These are phyloP conservation scores for Scutellaria barbata DNA, from an alignment of 257 asterid species.

Conservation along the genomic window DNA sequence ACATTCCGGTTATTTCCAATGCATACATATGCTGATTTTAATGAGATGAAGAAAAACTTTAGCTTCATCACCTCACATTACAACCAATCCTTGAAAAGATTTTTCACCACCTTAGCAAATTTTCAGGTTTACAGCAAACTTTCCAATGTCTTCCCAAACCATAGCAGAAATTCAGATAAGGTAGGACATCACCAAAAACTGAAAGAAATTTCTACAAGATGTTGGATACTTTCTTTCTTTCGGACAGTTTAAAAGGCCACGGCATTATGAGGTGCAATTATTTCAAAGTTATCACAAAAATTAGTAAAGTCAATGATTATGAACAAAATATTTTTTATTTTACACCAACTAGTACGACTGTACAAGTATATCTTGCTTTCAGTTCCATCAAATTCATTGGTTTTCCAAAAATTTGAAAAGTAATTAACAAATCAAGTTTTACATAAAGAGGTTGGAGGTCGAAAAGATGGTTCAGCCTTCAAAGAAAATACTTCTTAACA, in stretches of 20 bases:
- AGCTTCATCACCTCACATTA: too few relatives aligned
- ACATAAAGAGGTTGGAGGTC: neutral
- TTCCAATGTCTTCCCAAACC: neutral
- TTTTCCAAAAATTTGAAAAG: neutral
- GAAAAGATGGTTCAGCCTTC: constrained; percentile 17
- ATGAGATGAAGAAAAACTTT: too few relatives aligned
- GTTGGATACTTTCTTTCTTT: neutral
- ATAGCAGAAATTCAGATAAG: neutral
- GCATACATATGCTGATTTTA: neutral
- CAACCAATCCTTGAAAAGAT: too few relatives aligned
- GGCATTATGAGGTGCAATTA: neutral
- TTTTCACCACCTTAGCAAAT: neutral
- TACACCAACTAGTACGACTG: neutral
- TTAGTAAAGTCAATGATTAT: neutral
- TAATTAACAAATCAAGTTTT: neutral
- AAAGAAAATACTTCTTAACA: neutral
- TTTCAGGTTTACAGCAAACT: neutral
- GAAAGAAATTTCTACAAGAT: neutral
- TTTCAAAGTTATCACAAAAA: neutral
- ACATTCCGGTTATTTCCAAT: neutral
- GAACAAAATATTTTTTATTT: neutral
- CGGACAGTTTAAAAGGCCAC: neutral
- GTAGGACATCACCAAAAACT: neutral
- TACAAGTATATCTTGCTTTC: neutral
- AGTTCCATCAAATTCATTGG: constrained; percentile 18